Base-by-base conservation (phyloP, 352 stramenopile species). In the Globisporangium takayamanum region DNA sequence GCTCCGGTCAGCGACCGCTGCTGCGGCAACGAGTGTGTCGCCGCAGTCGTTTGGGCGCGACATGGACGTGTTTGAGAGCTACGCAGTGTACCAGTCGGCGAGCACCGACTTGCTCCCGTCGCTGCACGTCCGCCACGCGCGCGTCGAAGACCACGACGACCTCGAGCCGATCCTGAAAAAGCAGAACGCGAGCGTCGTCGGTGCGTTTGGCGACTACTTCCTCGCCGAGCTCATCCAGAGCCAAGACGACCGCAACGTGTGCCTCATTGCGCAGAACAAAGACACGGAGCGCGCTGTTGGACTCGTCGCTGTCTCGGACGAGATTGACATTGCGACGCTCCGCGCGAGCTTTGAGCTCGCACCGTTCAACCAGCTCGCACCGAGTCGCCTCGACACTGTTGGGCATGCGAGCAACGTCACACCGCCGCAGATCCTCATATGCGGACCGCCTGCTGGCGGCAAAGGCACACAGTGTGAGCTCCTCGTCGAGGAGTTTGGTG, bases 391-490 rank as follows among this genome's bases (percentile, higher is more conserved):
- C 39, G 18, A 49, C 3, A 50, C 52, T 7, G 44, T 68, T 1
- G 25, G 33, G 5, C 33, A 30, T 37, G 62, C 55, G 10, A 57
- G 54, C 18, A 66, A 77, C 20, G 51, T 88, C 36, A 80, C 75
- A 26, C 69, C 70, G 11, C 70, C 73, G 6, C 63, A 68, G 44
- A 73, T 85, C 41, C 55, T 85, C 39, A 76, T 90, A 26, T 67
- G 70, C 46, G 87, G 88, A 12, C 84, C 87, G 3, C 84, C 88
- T 33, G 94, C 91, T 18, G 87, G 88, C 36, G 96, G 97, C 56
- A 99, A 99, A 69, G 96, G 96, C 59, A 99, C 97, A 0, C 96
- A 99, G 61, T 94, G 92, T 64, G 87, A 97, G 69, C 63, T 87
- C 7, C 85, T 97, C 14, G 77, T 82, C 1, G 66, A 85, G 8